These are phyloP conservation scores for Pinus albicaulis DNA, from an alignment of 75 land plant species.

Conservation along the genomic window DNA sequence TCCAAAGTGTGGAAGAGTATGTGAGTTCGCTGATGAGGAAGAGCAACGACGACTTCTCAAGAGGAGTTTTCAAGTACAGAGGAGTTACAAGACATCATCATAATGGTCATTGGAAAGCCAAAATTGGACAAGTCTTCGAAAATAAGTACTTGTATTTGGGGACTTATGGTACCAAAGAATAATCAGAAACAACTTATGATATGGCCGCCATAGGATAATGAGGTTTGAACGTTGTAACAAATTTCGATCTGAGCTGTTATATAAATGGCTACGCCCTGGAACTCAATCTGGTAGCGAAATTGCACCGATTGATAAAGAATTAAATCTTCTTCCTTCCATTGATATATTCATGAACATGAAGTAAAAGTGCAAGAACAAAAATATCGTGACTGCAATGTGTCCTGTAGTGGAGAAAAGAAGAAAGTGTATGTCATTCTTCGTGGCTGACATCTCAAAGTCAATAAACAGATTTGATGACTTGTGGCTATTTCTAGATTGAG, in stretches of 20 bases:
- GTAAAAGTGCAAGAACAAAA: background rate
- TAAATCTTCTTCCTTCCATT: background rate
- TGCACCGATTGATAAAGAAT: background rate
- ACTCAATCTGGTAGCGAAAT: background rate
- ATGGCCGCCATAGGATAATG: constrained; percentile 76
- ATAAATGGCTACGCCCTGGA: constrained; percentile 47
- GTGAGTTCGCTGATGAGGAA: no score
- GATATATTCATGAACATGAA: background rate
- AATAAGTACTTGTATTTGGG: constrained; percentile 83
- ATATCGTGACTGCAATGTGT: no score
- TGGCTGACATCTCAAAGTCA: no score
- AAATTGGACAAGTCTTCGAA: constrained; percentile 72
- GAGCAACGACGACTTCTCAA: constrained; percentile 68
- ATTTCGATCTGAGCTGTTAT: constrained; percentile 75
- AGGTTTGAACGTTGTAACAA: constrained; percentile 71
- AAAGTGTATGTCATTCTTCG: no score
- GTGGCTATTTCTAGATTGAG: no score
- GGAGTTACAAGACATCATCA: constrained; percentile 85
- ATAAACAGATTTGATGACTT: no score
- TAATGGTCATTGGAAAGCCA: constrained; percentile 81
- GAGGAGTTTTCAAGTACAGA: constrained; percentile 69
- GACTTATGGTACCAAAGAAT: constrained; percentile 72
- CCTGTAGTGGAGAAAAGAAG: no score
- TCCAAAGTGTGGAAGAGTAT: no score
- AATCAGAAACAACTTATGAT: constrained; percentile 74